Base-by-base conservation (phyloP, 257 asterid species). In the Ballota nigra region DNA sequence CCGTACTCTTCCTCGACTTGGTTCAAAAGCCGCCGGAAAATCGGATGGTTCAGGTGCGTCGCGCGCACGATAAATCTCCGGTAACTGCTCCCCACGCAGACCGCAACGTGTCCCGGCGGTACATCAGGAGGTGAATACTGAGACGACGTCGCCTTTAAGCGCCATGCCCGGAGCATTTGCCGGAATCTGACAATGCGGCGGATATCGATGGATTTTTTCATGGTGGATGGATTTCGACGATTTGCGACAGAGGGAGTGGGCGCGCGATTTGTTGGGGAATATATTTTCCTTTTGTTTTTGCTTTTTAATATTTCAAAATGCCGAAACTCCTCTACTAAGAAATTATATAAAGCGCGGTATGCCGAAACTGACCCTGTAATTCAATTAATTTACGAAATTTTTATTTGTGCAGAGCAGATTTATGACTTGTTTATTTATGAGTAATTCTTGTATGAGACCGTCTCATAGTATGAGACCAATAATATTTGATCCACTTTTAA, bases 1-100 rank as follows among this genome's bases (percentile, higher is more conserved):
- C 98, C 98, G 81, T 81, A 92, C 57, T 88, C 97, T 43, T 89
- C 96, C 85, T 83, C 98, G 7, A 96, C 92, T 38, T 84, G 87
- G 38, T 64, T 70, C 65, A 92, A 41, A 3, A 89, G 83, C 72
- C 76, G 82, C 79, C 75, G 68, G 75, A 92, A 92, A 6, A 88
- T 68, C 6, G 98, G 92, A 76, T 89, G 96, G 79, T 92, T 92
- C 45, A 92, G 87, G 80, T 80, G 70, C 78, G 86, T 74, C 19
- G 96, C 86, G 58, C 86, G 95, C 58, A 92, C 95, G 18, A 89
- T 74, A 68, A 81, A 92, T 71, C 98, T 77, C 66, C 75, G 76
- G 53, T 68, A 38, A 66, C 68, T 78, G 67, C 47, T 34, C 1
- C 98, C 98, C 28, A 92, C 98, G 53, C 83, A 68, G 72, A 92